Percentiles rank a stretch among this genome's conserved stretches.
Evolutionary conservation across 768 basidiomycete genomes (phyloP).

Genomic region (Amyloporia xantha): DNA sequence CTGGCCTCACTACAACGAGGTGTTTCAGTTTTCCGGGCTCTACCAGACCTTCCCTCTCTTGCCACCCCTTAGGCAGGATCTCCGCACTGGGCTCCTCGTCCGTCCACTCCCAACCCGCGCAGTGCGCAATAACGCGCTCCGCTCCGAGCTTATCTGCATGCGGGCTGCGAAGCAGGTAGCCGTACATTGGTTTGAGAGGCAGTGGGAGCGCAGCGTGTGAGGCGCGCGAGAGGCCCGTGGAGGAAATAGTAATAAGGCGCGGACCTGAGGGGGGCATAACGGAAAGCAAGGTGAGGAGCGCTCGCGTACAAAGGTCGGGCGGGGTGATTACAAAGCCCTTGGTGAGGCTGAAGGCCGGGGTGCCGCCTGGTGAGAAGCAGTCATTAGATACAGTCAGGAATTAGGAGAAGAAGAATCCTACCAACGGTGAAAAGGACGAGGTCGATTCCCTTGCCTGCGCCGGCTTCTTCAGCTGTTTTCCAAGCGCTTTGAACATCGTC

Average conservation of each 20-base stretch:
- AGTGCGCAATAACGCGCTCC: conserved; percentile 45
- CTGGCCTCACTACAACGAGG: conserved; percentile 48
- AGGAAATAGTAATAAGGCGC: conserved; percentile 48
- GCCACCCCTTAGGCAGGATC: conserved; percentile 40
- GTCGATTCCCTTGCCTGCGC: conserved; percentile 32
- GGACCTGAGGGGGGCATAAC: conserved; percentile 44
- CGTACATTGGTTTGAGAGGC: conserved; percentile 43
- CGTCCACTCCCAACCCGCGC: conserved; percentile 47
- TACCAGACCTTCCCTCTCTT: conserved; percentile 32
- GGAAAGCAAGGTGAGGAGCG: conserved; percentile 47
- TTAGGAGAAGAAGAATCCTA: conserved; percentile 20
- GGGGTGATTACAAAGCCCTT: conserved; percentile 47
- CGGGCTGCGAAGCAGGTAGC: conserved; percentile 34
- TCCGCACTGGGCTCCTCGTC: conserved; percentile 35
- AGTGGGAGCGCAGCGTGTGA: conserved; percentile 43
- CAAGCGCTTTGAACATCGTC: conserved; percentile 49
- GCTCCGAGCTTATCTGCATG: conserved; percentile 57
- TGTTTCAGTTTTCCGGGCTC: conserved; percentile 36
- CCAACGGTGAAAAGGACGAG: conserved; percentile 58
- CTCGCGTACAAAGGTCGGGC: conserved; percentile 51
- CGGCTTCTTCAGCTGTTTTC: conserved; percentile 30
- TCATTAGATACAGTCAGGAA: neutral
- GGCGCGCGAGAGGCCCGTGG: conserved; percentile 42
- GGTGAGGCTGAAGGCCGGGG: conserved; percentile 35
- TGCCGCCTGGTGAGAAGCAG: conserved; percentile 34